phyloP scores from a whole-genome alignment of 179 eudicot genomes.

The Heliamphora pulchella region DNA sequence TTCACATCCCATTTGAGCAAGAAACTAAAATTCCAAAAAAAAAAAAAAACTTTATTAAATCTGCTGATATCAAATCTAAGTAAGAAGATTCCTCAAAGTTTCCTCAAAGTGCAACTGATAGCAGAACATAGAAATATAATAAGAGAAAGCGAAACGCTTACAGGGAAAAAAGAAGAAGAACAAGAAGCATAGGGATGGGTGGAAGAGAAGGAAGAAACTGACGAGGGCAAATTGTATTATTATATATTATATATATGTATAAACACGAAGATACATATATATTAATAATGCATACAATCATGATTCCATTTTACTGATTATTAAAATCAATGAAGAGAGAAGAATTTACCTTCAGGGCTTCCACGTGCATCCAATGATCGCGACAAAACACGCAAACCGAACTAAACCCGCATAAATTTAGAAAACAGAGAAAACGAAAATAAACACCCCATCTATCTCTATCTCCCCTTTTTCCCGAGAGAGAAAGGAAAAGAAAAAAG shows the following conservation, averaged over 20 bases:
- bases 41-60: neutral
- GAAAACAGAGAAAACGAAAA: neutral
- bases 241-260: conserved; percentile 3
- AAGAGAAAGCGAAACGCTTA: conserved; percentile 23
- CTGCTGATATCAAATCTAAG: no score
- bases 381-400: conserved; percentile 10
- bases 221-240: neutral
- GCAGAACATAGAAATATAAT: neutral
- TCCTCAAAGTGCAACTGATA: conserved; percentile 10
- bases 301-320: conserved; percentile 10
- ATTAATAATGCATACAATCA: neutral
- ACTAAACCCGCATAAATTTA: neutral
- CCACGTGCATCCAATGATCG: conserved; percentile 26
- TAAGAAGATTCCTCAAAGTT: neutral
- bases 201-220: conserved; percentile 28
- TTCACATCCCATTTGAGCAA: conserved; percentile 17
- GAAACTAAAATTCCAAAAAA: neutral
- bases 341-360: conserved; percentile 20
- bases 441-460: neutral
- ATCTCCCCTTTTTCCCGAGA: neutral
- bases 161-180: conserved; percentile 17
- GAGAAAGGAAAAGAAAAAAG: neutral
- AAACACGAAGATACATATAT: neutral
- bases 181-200: conserved; percentile 10
- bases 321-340: conserved; percentile 10